phyloP scores from a whole-genome alignment of 169 alveolate species.

The Plasmodium cynomolgi region DNA sequence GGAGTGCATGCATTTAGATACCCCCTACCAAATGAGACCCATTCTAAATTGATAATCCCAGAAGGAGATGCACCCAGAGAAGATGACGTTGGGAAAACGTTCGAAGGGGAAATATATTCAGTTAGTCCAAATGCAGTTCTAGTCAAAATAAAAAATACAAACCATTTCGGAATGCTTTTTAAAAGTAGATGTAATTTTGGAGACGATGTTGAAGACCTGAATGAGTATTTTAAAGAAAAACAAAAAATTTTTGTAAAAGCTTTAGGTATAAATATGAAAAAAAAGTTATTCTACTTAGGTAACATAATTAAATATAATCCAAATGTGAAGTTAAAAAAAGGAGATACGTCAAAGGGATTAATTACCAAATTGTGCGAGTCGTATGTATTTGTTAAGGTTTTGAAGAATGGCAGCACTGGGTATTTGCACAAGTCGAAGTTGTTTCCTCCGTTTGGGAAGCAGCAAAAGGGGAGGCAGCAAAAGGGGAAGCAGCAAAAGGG shows the following conservation, averaged over 20 bases:
- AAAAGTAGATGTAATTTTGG: conserved; percentile 56
- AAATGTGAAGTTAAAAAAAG: conserved; percentile 14
- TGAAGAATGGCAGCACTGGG: conserved; percentile 62
- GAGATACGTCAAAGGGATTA: conserved; percentile 50
- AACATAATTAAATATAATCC: conserved; percentile 48
- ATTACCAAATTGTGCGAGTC: conserved; percentile 61
- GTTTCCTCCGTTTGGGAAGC: not conserved
- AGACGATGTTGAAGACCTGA: conserved; percentile 38
- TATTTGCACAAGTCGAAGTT: conserved; percentile 42
- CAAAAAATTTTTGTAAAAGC: conserved; percentile 40
- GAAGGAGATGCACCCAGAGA: not conserved
- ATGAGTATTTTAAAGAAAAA: conserved; percentile 9
- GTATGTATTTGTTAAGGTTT: conserved; percentile 33
- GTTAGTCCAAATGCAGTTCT: conserved; percentile 16
- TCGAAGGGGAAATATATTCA: conserved; percentile 37
- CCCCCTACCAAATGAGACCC: not conserved
- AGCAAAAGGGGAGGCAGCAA: not conserved
- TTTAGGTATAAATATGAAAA: conserved; percentile 34
- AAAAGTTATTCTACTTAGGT: conserved; percentile 15
- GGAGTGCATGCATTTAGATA: not conserved
- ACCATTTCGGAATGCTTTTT: conserved; percentile 39
- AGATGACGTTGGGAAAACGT: conserved; percentile 25
- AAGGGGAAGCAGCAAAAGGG: no score
- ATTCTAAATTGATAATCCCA: not conserved
- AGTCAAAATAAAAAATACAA: not conserved